Conservation (phyloP, 352 stramenopile genomes). For the Globisporangium camurandrum region DNA sequence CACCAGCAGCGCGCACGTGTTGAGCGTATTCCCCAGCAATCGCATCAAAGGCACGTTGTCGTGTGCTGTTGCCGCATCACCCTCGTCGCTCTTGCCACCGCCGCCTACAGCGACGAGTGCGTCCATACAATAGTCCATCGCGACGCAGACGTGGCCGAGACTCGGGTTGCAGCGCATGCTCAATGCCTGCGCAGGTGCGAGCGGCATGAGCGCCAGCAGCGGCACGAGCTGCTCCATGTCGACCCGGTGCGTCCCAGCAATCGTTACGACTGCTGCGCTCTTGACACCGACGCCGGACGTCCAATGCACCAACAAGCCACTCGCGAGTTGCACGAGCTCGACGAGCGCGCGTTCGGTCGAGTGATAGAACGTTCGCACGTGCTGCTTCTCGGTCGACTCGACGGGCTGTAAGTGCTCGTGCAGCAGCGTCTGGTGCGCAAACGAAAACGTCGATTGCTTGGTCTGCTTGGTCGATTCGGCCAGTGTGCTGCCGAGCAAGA, state of each 20-base stretch:
- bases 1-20: conserved; percentile 49
- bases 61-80: conserved; percentile 1
- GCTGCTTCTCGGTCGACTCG: conserved; percentile 20
- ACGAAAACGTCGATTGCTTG: conserved; percentile 18
- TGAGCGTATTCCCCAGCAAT: conserved; percentile 31
- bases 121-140: conserved; percentile 59
- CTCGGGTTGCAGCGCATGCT: conserved; percentile 38
- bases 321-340: conserved; percentile 34
- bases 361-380: conserved; percentile 29
- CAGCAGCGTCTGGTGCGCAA: conserved; percentile 47
- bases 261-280: conserved; percentile 30
- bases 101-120: too few species aligned
- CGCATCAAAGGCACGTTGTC: too few species aligned
- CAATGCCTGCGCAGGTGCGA: conserved; percentile 37
- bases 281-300: conserved; percentile 27
- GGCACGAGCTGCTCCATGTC: conserved; percentile 58
- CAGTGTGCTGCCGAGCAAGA: conserved; percentile 46
- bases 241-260: conserved; percentile 36
- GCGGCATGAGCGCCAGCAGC: conserved; percentile 30
- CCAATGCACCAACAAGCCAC: conserved; percentile 46
- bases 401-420: conserved; percentile 49
- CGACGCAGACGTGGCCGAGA: conserved; percentile 46
- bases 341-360: conserved; percentile 41
- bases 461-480: conserved; percentile 19
- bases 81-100: conserved; percentile 8